Percentiles rank a stretch among this genome's conserved stretches.
Conservation (phyloP, 1,284 basidiomycete species). For the Pterula multifida region DNA sequence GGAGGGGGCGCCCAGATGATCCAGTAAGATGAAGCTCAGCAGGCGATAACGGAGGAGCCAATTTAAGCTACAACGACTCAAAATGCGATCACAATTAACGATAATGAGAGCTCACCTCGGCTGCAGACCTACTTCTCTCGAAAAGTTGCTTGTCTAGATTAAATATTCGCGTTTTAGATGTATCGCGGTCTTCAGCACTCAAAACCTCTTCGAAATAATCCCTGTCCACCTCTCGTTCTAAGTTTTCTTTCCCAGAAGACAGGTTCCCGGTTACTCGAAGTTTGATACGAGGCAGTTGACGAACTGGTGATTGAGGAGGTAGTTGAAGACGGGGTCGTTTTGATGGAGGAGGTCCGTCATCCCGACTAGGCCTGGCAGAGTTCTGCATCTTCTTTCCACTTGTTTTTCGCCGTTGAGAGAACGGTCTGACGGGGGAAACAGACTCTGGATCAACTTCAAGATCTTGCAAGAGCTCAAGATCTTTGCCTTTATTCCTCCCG, state of each 20-base stretch:
- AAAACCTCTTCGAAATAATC: constrained; percentile 83
- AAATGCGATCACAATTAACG: neutral
- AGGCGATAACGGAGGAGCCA: neutral
- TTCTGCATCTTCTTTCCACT: neutral
- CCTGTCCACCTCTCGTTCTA: constrained; percentile 43
- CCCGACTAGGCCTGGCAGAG: neutral
- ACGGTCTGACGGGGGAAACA: too few species aligned
- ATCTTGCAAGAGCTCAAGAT: neutral
- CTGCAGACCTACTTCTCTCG: constrained; percentile 55
- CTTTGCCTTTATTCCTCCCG: neutral
- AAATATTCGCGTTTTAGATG: constrained; percentile 54
- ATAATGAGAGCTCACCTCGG: constrained; percentile 43
- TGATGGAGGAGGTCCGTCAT: neutral
- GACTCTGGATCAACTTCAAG: neutral
- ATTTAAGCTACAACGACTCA: neutral
- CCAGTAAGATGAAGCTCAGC: neutral
- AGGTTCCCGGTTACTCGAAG: too few species aligned
- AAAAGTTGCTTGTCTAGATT: constrained; percentile 67
- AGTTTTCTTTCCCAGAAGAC: constrained; percentile 10
- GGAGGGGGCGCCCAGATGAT: constrained; percentile 18
- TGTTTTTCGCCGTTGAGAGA: neutral
- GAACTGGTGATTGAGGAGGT: neutral
- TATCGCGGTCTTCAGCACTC: constrained; percentile 61
- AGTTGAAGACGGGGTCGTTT: constrained; percentile 2
- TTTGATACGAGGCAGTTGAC: neutral